Percentiles rank a stretch among this genome's conserved stretches.
phyloP scores from a whole-genome alignment of 176 grass and related monocot genomes.

The Thalia dealbata region DNA sequence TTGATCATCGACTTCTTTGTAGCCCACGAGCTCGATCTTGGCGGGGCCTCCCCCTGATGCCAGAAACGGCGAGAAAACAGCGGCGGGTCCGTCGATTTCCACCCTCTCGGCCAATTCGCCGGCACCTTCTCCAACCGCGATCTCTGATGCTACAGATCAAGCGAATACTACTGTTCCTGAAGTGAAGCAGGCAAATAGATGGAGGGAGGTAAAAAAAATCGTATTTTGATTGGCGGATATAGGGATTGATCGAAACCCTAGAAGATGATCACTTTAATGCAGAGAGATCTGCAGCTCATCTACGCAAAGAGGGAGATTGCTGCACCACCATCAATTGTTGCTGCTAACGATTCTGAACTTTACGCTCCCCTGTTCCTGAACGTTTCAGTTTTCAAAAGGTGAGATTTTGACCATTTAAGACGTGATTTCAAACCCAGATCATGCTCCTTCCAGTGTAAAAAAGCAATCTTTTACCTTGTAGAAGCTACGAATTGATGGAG shows the following conservation, averaged over 20 bases:
- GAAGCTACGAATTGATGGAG: conserved; percentile 42
- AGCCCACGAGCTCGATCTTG: background rate
- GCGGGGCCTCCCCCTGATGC: background rate
- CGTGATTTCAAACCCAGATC: background rate
- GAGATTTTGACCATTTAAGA: conserved; percentile 35
- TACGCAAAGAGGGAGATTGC: conserved; percentile 63
- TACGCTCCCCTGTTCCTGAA: conserved; percentile 71
- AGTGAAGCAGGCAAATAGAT: background rate
- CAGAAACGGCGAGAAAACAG: background rate
- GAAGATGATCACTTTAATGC: no score
- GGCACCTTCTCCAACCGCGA: background rate
- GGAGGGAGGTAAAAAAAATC: background rate
- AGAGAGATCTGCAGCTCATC: conserved; percentile 22
- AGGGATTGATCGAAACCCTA: background rate
- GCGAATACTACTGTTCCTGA: no score
- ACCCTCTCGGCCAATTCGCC: background rate
- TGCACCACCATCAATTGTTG: conserved; percentile 22
- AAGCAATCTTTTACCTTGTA: conserved; percentile 1
- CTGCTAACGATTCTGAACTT: conserved; percentile 50
- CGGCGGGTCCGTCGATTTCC: background rate
- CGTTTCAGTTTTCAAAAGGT: conserved; percentile 78
- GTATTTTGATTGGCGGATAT: no score
- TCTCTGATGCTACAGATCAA: background rate
- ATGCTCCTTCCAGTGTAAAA: no score
- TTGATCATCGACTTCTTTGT: background rate